Base-by-base conservation (phyloP, 2,329 filamentous ascomycete genomes). In the Didymella sp. region DNA sequence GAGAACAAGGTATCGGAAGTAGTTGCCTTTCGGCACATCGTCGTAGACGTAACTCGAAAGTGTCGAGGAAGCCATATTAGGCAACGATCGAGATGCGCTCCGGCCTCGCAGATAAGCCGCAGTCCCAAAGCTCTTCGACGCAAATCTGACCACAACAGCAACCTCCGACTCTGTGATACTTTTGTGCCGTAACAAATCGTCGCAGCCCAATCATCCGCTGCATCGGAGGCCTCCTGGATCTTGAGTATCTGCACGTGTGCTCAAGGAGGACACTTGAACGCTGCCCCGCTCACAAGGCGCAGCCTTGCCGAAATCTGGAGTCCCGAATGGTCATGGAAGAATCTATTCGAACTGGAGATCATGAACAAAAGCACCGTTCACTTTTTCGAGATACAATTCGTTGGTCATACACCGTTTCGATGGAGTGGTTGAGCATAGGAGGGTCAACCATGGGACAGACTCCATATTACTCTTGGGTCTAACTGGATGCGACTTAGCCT, bases 1-100 rank as follows among this genome's bases (percentile, higher is more conserved):
- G 4, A 54, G 51, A 9, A 30, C 9, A 4, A 54, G 44, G 13
- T 54, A 54, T 7, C 44, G 43, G 8, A 53, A 47, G 12, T 3
- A 6, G 21, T n/a, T 2, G 7, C 7, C 38, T 8, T n/a, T n/a
- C 2, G 21, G 22, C 6, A 41, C 2, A 6, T n/a, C 13, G 6
- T 25, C 38, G 13, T 41, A 25, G 13, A 17, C 12, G 9, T n/a
- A 41, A 3, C 6, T 9, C 6, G 6, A 3, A 12, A 2, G 4
- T 40, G 37, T 2, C 21, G 12, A 40, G 11, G 12, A 22, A 11
- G 21, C 37, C 21, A 40, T 24, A 2, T 6, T 12, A 40, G 21
- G n/a, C 12, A 11, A 15, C n/a, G 19, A 1, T 24, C 11, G 37
- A 4, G 12, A 15, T 24, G n/a, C 17, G 6, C 12, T 15, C 8